Conservation (phyloP, 768 basidiomycete species). For the Lactarius pseudohatsudake region DNA sequence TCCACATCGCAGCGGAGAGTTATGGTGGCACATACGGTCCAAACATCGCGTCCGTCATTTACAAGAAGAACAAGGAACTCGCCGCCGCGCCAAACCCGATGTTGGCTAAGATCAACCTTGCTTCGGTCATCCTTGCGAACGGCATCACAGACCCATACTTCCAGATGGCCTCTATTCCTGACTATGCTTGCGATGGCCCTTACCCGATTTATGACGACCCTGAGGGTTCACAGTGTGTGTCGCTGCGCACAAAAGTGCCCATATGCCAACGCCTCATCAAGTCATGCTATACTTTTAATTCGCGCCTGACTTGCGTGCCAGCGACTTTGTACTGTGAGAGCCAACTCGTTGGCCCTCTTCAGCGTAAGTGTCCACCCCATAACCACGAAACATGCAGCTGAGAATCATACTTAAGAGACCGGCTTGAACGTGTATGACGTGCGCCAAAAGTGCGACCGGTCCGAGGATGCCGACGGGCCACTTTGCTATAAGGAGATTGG, state of each 20-base stretch:
- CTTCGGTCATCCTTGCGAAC: slow-evolving; percentile 83
- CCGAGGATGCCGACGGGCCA: slow-evolving; percentile 54
- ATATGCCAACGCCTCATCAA: slow-evolving; percentile 54
- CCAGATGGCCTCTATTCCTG: slow-evolving; percentile 79
- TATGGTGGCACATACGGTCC: slow-evolving; percentile 77
- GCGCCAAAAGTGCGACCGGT: slow-evolving; percentile 67
- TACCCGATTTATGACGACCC: slow-evolving; percentile 75
- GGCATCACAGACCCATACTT: slow-evolving; percentile 81
- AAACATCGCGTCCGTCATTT: slow-evolving; percentile 82
- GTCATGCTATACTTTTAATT: slow-evolving; percentile 47
- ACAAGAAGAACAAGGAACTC: slow-evolving; percentile 70
- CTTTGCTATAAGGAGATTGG: slow-evolving; percentile 78
- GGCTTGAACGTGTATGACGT: slow-evolving; percentile 91
- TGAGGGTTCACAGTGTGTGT: slow-evolving; percentile 45
- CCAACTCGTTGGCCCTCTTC: slow-evolving; percentile 70
- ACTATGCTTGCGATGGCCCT: slow-evolving; percentile 79
- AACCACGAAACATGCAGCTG: background rate
- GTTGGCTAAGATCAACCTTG: slow-evolving; percentile 76
- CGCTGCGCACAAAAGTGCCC: slow-evolving; percentile 47
- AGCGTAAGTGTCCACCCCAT: slow-evolving; percentile 48
- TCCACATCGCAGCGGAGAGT: slow-evolving; percentile 81
- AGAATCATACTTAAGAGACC: slow-evolving; percentile 43
- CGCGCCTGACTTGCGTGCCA: slow-evolving; percentile 49
- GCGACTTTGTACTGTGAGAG: slow-evolving; percentile 79
- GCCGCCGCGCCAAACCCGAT: slow-evolving; percentile 43